Base-by-base conservation (phyloP, 352 stramenopile species). In the Globisporangium carolinianum region DNA sequence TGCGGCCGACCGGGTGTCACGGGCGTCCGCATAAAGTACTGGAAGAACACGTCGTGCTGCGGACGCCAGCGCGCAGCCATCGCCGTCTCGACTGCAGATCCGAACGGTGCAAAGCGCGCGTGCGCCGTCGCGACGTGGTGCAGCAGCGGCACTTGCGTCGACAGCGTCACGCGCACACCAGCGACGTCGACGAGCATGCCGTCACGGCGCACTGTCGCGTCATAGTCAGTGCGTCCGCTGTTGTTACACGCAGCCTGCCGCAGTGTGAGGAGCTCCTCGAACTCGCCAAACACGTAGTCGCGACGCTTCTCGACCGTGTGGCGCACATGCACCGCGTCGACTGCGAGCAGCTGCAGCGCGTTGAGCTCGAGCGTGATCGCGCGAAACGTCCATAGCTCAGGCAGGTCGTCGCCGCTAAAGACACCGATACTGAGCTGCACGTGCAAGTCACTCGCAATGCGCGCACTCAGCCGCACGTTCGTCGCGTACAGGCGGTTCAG, bases 271-370 rank as follows among this genome's bases (percentile, higher is more conserved):
- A 77, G 68, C 24, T 77, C 70, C 66, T 91, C 83, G 55, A 89
- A 89, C 18, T 89, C 82, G 9, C 83, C 81, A 59, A 87, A 89
- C 0, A 89, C 69, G 46, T 87, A 84, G 38, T 87, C 69, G 1
- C 37, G 18, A 1, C 75, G 62, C 12, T 77, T 79, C 35, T 68
- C 59, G 8, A 89, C 11, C 0, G 79, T 91, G 41, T 85, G 79
- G 0, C 72, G 65, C 4, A 89, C 72, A 6, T 35, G 53, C 42
- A 94, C 57, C 11, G 43, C 35, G 52, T 76, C 56, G 11, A 88
- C 61, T 3, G 57, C 37, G 1, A 73, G 37, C 57, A 91, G 66
- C n/a, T 77, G 62, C 0, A 86, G 47, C 12, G 50, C 58, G 24
- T 79, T 82, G 36, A 76, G 65, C 0, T 63, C 55, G 14, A 94